Percentiles rank a stretch among this genome's conserved stretches.
phyloP scores from a whole-genome alignment of 306 rosid genomes.

The Delonix regia region DNA sequence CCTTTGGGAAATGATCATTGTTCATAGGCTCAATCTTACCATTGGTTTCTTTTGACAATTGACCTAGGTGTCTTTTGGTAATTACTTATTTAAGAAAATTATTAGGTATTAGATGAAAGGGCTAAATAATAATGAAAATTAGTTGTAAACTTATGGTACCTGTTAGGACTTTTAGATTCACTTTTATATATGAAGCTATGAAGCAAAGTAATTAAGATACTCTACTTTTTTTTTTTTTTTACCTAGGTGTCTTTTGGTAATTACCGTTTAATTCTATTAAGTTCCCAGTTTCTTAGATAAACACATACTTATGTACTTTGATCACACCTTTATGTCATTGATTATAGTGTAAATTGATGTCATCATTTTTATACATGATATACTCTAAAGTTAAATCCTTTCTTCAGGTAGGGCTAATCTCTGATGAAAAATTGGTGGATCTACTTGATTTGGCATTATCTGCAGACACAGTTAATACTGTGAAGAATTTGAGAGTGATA shows the following conservation, averaged over 20 bases:
- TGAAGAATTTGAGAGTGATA: constrained; percentile 86
- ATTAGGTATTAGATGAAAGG: neutral
- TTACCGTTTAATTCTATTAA: neutral
- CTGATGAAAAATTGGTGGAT: constrained; percentile 95
- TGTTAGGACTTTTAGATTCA: neutral
- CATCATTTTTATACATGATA: constrained; percentile 24
- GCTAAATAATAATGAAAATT: neutral
- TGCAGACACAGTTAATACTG: constrained; percentile 95
- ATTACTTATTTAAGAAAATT: neutral
- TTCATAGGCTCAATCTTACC: neutral
- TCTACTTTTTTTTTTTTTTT: neutral
- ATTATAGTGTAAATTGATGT: constrained; percentile 31
- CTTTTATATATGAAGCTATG: neutral
- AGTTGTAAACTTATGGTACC: neutral
- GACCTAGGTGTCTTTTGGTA: neutral
- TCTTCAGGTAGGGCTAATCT: constrained; percentile 94
- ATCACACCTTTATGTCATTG: neutral
- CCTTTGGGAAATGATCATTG: neutral
- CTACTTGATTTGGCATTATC: constrained; percentile 97
- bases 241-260: too few species aligned
- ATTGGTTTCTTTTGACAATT: neutral
- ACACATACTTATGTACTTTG: neutral
- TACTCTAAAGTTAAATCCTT: constrained; percentile 37
- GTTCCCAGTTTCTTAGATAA: neutral
- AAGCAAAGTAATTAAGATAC: neutral